phyloP scores from a whole-genome alignment of 805 yeast genomes.

The Spathaspora gorwiae region DNA sequence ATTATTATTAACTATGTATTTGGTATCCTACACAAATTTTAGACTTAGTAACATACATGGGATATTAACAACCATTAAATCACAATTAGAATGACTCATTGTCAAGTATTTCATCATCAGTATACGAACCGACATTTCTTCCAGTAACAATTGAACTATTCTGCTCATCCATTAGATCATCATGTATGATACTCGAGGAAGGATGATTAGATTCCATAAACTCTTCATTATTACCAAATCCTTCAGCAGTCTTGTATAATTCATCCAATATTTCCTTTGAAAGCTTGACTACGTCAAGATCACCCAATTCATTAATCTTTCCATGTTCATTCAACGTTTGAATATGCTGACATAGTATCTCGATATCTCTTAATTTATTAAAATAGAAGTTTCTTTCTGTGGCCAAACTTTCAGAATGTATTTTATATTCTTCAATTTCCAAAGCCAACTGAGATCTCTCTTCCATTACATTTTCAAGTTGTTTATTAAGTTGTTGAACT shows the following conservation, averaged over 20 bases:
- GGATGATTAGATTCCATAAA: background rate
- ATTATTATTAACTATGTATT: no score
- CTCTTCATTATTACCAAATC: constrained; percentile 39
- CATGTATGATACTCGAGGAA: background rate
- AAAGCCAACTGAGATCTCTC: constrained; percentile 38
- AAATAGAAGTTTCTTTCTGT: constrained; percentile 89
- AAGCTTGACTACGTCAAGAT: constrained; percentile 23
- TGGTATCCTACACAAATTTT: no score
- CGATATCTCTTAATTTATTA: constrained; percentile 84
- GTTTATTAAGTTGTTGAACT: constrained; percentile 21
- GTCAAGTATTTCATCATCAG: constrained; percentile 10
- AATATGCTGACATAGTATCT: constrained; percentile 63
- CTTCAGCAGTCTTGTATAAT: constrained; percentile 77
- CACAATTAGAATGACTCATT: constrained; percentile 11
- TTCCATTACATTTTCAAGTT: constrained; percentile 42
- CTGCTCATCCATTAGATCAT: constrained; percentile 22
- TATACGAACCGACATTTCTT: constrained; percentile 11
- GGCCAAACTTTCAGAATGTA: constrained; percentile 62
- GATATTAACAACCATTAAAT: no score
- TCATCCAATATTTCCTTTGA: constrained; percentile 64
- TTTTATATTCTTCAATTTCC: constrained; percentile 54
- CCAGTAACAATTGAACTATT: constrained; percentile 36
- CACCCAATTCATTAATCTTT: constrained; percentile 41
- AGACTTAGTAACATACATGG: no score
- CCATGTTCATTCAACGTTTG: constrained; percentile 16